Conservation (phyloP, 169 alveolate genomes). For the Cryptosporidium canis region DNA sequence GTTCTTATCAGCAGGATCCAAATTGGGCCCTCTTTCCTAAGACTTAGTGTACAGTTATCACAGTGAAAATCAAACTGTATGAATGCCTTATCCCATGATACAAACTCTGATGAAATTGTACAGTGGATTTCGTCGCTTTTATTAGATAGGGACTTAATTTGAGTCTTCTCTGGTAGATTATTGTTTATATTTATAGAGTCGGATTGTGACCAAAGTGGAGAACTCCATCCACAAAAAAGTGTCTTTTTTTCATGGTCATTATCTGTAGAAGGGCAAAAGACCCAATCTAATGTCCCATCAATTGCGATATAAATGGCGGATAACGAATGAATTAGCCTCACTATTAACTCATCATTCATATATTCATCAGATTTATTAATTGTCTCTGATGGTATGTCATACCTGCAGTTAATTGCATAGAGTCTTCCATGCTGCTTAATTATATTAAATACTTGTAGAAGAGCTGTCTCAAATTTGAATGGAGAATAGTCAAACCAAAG, state of each 20-base stretch:
- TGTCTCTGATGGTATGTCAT: slow-evolving; percentile 38
- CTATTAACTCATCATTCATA: slow-evolving; percentile 22
- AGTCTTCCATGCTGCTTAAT: slow-evolving; percentile 47
- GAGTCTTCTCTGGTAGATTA: not conserved
- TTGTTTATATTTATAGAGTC: slow-evolving; percentile 8
- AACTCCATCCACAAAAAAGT: slow-evolving; percentile 62
- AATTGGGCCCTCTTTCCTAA: slow-evolving; percentile 71
- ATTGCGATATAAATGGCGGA: slow-evolving; percentile 62
- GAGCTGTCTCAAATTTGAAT: slow-evolving; percentile 43
- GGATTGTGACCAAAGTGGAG: slow-evolving; percentile 27
- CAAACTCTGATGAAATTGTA: slow-evolving; percentile 40
- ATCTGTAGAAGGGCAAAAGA: slow-evolving; percentile 33
- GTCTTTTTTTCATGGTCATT: slow-evolving; percentile 21
- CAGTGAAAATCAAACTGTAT: slow-evolving; percentile 56
- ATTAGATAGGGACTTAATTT: not conserved
- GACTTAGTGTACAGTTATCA: slow-evolving; percentile 31
- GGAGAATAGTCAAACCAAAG: slow-evolving; percentile 68
- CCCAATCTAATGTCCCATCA: slow-evolving; percentile 70
- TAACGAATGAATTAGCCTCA: slow-evolving; percentile 33
- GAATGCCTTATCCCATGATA: slow-evolving; percentile 50
- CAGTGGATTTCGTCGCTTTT: slow-evolving; percentile 53
- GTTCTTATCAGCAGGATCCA: slow-evolving; percentile 41
- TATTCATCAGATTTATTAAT: not conserved
- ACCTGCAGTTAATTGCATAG: slow-evolving; percentile 33
- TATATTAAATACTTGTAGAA: slow-evolving; percentile 55